Evolutionary conservation across 2,329 filamentous ascomycete genomes (phyloP), one percentile per base, ranked within the genome.

Genomic region (Cryphonectria parasitica): DNA sequence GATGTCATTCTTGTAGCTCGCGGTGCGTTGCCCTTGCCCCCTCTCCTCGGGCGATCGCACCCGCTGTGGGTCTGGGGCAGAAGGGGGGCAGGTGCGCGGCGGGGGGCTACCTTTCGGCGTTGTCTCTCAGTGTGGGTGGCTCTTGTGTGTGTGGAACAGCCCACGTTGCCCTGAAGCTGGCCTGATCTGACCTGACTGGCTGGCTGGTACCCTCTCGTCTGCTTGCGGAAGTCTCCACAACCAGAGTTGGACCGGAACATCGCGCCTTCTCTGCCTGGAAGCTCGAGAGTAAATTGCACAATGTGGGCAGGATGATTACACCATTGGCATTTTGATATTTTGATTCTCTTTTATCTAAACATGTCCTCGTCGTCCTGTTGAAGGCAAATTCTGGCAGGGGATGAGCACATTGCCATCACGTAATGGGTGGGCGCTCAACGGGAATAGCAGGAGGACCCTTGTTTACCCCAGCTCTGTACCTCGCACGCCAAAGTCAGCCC

Each of bases 61-160:
- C 52, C 64, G 64, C 52, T 66, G 64, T 58, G 64, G 64, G 64
- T 36, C 54, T 66, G 64, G 64, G 64, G 58, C 22, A 25, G 19
- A 64, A 36, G n/a, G 28, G 25, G 62, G 43, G 31, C 22, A 31
- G 31, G 17, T 52, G 43, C 31, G 31, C 17, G 13, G 64, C 52
- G 52, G 36, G 13, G 52, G 13, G 11, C 17, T n/a, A 10, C 45
- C 45, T 7, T 49, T 7, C 19, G 43, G 43, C 17, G 43, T 10
- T 22, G 43, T 49, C 17, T 22, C 4, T 19, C 11, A 17, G 43
- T 43, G 41, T 19, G 41, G 17, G 17, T 45, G 43, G 43, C 41
- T 43, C 15, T 34, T 39, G 36, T 45, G 43, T 19, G 43, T 66
- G 64, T 36, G 58, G 58, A 61, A 61, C 58, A 61, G 58, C 58